Percentiles rank a stretch among this genome's conserved stretches.
These are phyloP conservation scores for Verticillium nonalfalfae DNA, from an alignment of 2,329 filamentous ascomycete genomes.

Conservation along the genomic window DNA sequence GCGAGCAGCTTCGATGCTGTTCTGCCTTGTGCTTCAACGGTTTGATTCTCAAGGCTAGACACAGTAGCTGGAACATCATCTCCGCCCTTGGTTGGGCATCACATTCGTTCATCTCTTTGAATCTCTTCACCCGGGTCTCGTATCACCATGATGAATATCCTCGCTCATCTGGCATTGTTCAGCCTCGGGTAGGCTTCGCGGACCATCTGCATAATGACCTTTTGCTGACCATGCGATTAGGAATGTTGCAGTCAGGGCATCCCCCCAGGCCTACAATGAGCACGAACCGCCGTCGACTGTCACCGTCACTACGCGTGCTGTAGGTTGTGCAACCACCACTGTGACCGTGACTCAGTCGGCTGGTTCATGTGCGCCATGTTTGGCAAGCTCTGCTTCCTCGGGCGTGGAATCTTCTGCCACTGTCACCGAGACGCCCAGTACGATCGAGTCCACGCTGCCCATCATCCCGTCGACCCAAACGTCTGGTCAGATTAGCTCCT, in stretches of 20 bases:
- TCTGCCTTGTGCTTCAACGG: not conserved
- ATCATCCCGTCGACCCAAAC: not conserved
- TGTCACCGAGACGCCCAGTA: not conserved
- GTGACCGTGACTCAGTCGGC: conserved; percentile 23
- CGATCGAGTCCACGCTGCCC: conserved; percentile 1
- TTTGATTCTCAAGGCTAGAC: not conserved
- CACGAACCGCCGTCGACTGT: conserved; percentile 1
- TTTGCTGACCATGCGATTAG: not conserved
- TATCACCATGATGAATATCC: conserved; percentile 15
- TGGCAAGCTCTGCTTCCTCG: conserved; percentile 8
- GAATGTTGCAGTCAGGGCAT: conserved; percentile 13
- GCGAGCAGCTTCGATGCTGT: not conserved
- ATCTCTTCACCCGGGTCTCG: conserved; percentile 1
- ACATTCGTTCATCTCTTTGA: conserved; percentile 16
- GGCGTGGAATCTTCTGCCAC: not conserved
- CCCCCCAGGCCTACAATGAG: conserved; percentile 5
- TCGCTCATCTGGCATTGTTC: conserved; percentile 17
- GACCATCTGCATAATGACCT: too few relatives aligned
- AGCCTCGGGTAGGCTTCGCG: conserved; percentile 18
- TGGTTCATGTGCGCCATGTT: conserved; percentile 19
- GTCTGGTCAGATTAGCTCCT: conserved; percentile 2
- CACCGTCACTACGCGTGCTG: conserved; percentile 6
- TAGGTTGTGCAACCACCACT: conserved; percentile 12
- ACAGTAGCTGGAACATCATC: not conserved
- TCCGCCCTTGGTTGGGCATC: conserved; percentile 2